Evolutionary conservation across 140 eudicot species (phyloP).

Genomic region (Senecio squalidus): DNA sequence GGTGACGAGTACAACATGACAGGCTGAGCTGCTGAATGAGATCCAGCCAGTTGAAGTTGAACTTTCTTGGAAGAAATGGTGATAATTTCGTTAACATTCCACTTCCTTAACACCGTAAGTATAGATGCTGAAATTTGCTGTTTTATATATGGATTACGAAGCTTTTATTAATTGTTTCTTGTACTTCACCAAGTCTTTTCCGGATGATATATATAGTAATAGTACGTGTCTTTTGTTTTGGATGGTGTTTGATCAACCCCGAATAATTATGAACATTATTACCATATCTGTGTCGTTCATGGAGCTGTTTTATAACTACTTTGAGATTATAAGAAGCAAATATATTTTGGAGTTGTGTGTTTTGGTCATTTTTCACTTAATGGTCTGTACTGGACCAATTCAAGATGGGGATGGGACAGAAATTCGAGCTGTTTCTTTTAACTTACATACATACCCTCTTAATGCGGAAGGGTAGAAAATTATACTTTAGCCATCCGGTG

Average conservation of each 20-base stretch:
- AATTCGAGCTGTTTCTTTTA: too few relatives aligned
- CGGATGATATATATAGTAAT: conserved; percentile 20
- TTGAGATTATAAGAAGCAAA: too few relatives aligned
- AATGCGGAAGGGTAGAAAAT: too few relatives aligned
- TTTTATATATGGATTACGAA: conserved; percentile 11
- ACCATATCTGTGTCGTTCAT: too few relatives aligned
- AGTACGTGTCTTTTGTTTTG: conserved; percentile 14
- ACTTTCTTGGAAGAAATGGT: not conserved
- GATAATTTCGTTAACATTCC: not conserved
- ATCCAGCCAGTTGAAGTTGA: not conserved
- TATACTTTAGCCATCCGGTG: too few relatives aligned
- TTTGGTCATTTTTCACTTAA: too few relatives aligned
- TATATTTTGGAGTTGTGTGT: too few relatives aligned
- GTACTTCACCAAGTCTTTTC: conserved; percentile 14
- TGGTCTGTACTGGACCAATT: too few relatives aligned
- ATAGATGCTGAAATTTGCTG: conserved; percentile 14
- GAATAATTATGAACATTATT: too few relatives aligned
- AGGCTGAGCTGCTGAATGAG: conserved; percentile 17
- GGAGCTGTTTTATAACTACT: too few relatives aligned
- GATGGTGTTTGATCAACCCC: not conserved
- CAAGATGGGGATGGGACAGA: too few relatives aligned
- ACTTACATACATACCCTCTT: too few relatives aligned
- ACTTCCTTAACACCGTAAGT: conserved; percentile 19
- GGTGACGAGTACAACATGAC: conserved; percentile 76
- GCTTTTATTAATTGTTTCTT: conserved; percentile 15